Percentiles rank a stretch among this genome's conserved stretches.
These are phyloP conservation scores for Neostapfia colusana DNA, from an alignment of 176 grass and related monocot genomes.

Conservation along the genomic window DNA sequence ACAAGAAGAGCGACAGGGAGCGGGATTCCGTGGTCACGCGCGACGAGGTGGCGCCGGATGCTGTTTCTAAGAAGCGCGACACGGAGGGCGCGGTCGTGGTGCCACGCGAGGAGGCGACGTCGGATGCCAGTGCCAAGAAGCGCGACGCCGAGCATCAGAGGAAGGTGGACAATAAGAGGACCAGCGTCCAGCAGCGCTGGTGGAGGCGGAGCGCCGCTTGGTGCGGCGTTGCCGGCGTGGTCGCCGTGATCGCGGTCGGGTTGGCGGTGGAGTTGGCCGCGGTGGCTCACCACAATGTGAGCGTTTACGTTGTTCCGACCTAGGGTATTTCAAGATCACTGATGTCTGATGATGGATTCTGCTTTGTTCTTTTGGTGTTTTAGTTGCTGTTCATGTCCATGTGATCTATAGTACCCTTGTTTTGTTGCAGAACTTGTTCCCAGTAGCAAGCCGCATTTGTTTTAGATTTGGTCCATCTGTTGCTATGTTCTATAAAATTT, in stretches of 20 bases:
- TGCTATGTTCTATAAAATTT: neutral
- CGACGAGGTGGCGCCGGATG: neutral
- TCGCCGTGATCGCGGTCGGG: conserved; percentile 14
- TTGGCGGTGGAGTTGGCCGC: conserved; percentile 36
- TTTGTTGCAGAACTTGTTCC: neutral
- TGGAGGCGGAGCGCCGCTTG: conserved; percentile 22
- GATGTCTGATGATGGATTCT: neutral
- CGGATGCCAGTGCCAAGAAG: neutral
- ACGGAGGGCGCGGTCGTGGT: neutral
- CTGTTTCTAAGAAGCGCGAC: neutral
- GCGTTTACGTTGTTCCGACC: conserved; percentile 36
- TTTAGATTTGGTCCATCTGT: neutral
- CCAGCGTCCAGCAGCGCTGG: neutral
- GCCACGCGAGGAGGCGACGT: neutral
- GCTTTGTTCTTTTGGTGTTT: neutral
- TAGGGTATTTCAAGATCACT: neutral
- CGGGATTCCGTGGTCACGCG: neutral
- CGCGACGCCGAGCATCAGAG: neutral
- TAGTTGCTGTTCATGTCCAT: neutral
- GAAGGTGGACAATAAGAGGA: neutral
- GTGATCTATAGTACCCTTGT: neutral
- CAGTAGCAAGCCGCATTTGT: neutral
- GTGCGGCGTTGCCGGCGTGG: conserved; percentile 24
- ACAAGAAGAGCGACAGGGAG: neutral
- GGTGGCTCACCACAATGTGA: conserved; percentile 20